Evolutionary conservation across 176 grass and related monocot species (phyloP), one percentile per base, ranked within the genome.

Genomic region (Aegilops speltoides): DNA sequence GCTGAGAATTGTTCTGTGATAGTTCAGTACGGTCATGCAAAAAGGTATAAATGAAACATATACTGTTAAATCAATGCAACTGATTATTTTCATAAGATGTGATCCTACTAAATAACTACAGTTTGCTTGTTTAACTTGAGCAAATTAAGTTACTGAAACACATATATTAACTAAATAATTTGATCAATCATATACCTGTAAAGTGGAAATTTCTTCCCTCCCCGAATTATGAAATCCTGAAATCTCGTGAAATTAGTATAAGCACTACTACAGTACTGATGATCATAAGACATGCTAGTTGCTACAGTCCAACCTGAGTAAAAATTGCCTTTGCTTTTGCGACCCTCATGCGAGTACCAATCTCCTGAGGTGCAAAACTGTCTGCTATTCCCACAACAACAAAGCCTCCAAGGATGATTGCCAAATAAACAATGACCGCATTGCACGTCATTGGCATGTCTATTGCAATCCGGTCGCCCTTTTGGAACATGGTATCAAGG

Each of bases 381-480:
- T 98, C 96, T 79, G 96, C 91, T 91, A 98, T 98, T 46, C 91
- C 95, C 62, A 98, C 96, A 79, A 98, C 96, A 92, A 94, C 84
- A 82, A 87, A 92, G 41, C 96, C 96, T 79, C 93, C 87, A 45
- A 98, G 82, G 83, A 98, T 69, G 78, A 94, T 92, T 32, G 91
- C 91, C 56, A 98, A 78, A 81, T 98, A 98, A 89, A 95, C 91
- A 74, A 98, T 90, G 37, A 98, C 96, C 68, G 96, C 93, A 59
- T 89, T 88, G 79, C 91, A 98, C 79, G 96, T 95, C 96, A 98
- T 94, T 79, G 96, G 96, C 96, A 95, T 98, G 73, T 98, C 91
- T 57, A 95, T 94, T 79, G 96, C 96, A 88, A 98, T 92, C 62
- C 71, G 84, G 66, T 95, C 96, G 59, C 91, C 96, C 59, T 94